phyloP scores from a whole-genome alignment of 441 rosid species.

The Pelargonium myrrhifolium region DNA sequence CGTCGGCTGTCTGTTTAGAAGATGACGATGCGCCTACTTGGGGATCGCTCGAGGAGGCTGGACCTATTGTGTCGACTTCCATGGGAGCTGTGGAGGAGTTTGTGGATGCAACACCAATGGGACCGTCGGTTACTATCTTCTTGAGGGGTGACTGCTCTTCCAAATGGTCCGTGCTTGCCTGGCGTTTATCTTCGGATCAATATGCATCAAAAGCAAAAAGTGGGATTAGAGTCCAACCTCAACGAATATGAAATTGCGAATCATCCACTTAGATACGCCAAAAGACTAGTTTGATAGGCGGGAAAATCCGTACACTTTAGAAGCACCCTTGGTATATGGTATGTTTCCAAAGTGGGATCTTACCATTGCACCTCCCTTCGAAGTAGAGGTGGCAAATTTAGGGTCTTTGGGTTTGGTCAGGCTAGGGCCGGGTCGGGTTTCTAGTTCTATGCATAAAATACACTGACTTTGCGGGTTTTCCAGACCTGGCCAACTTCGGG shows the following conservation, averaged over 20 bases:
- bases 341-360: too few relatives aligned
- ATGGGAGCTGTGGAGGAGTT: constrained; percentile 29
- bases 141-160: constrained; percentile 46
- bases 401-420: too few relatives aligned
- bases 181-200: constrained; percentile 42
- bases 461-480: too few relatives aligned
- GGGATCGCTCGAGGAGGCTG: constrained; percentile 30
- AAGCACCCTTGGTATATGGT: too few relatives aligned
- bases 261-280: background rate
- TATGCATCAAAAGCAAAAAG: constrained; percentile 10
- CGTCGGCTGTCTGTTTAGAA: constrained; percentile 30
- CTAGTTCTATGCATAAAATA: too few relatives aligned
- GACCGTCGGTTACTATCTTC: constrained; percentile 47
- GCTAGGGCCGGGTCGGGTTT: too few relatives aligned
- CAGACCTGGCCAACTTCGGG: too few relatives aligned
- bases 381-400: too few relatives aligned
- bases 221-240: constrained; percentile 11
- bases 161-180: constrained; percentile 34
- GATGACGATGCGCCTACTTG: constrained; percentile 29
- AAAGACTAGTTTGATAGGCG: too few relatives aligned
- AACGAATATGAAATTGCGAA: background rate
- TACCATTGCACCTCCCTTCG: too few relatives aligned
- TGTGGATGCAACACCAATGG: constrained; percentile 21
- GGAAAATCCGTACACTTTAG: too few relatives aligned
- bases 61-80: constrained; percentile 33